Percentiles rank a stretch among this genome's conserved stretches.
Conservation (phyloP, 2,329 filamentous ascomycete genomes). For the Penicillium sumatraense region DNA sequence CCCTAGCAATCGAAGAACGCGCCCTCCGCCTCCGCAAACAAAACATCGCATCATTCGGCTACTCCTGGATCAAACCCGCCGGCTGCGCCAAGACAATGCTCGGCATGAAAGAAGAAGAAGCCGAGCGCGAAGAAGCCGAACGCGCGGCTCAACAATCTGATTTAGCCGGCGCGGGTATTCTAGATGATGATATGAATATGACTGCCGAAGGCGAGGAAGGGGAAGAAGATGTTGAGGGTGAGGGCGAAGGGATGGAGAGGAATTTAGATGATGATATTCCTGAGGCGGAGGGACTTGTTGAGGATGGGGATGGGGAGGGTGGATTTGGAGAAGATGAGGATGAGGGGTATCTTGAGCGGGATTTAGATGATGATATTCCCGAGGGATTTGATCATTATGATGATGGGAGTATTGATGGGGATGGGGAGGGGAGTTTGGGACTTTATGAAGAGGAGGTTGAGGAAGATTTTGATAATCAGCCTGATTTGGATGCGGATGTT, state of each 20-base stretch:
- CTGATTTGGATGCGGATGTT: constrained; percentile 64
- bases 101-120: constrained; percentile 85
- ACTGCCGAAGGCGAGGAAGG: constrained; percentile 15
- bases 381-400: constrained; percentile 59
- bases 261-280: constrained; percentile 54
- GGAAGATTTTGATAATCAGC: constrained; percentile 49
- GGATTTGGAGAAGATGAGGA: constrained; percentile 55
- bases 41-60: constrained; percentile 85
- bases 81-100: constrained; percentile 88
- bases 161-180: constrained; percentile 57
- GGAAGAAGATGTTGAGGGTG: constrained; percentile 43
- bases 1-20: constrained; percentile 76
- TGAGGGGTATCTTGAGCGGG: constrained; percentile 56
- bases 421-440: no score
- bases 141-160: constrained; percentile 75
- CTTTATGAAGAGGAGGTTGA: constrained; percentile 47
- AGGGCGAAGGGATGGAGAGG: constrained; percentile 43
- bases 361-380: constrained; percentile 76
- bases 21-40: constrained; percentile 75
- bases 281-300: constrained; percentile 42
- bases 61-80: constrained; percentile 86
- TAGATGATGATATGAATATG: constrained; percentile 44
- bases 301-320: constrained; percentile 50
- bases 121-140: constrained; percentile 87
- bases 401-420: no score